These are phyloP conservation scores for Mycogone perniciosa DNA, from an alignment of 2,329 filamentous ascomycete genomes.

Conservation along the genomic window DNA sequence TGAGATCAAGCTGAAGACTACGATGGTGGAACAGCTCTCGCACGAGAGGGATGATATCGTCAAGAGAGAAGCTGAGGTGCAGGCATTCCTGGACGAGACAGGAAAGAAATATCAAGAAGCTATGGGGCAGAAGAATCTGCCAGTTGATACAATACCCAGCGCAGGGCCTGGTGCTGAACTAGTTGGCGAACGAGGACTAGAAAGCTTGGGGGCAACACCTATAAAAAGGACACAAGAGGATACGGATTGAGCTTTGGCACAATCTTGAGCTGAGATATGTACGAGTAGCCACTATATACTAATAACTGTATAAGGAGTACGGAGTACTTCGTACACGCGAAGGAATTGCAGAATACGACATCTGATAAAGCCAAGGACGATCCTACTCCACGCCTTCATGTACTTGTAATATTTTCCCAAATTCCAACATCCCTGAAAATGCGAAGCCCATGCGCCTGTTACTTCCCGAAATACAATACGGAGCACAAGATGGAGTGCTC, in stretches of 20 bases:
- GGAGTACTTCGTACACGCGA: too few species aligned
- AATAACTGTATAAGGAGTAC: too few species aligned
- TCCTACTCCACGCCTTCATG: too few species aligned
- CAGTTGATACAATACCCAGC: slow-evolving; percentile 16
- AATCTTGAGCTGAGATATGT: too few species aligned
- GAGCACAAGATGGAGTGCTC: too few species aligned
- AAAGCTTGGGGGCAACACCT: slow-evolving; percentile 30
- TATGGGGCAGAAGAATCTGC: slow-evolving; percentile 24
- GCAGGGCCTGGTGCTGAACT: slow-evolving; percentile 17
- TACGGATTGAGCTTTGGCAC: background rate
- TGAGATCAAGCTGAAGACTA: slow-evolving; percentile 53
- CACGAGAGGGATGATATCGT: slow-evolving; percentile 63
- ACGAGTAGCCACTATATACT: too few species aligned
- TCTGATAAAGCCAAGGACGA: too few species aligned
- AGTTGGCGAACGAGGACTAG: slow-evolving; percentile 28
- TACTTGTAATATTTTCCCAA: too few species aligned
- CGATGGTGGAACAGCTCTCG: slow-evolving; percentile 59
- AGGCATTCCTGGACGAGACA: slow-evolving; percentile 72
- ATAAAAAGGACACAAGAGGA: slow-evolving; percentile 16
- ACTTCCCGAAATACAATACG: too few species aligned
- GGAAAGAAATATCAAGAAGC: slow-evolving; percentile 55
- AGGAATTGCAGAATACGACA: too few species aligned
- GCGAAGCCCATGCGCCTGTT: too few species aligned
- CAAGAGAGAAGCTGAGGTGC: slow-evolving; percentile 69
- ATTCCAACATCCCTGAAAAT: too few species aligned